These are phyloP conservation scores for Musa beccarii DNA, from an alignment of 176 grass and related monocot species.

Conservation along the genomic window DNA sequence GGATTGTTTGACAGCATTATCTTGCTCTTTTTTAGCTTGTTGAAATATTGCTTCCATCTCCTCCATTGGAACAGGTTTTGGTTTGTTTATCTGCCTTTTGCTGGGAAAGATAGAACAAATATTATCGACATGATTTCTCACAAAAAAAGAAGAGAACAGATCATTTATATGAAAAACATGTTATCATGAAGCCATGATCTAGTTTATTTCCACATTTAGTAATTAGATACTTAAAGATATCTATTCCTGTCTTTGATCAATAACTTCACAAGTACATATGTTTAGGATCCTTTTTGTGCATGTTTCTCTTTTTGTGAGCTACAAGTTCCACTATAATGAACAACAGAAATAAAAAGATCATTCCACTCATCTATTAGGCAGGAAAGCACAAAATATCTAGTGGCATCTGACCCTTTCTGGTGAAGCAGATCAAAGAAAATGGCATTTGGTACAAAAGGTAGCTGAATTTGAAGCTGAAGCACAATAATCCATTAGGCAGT, in stretches of 20 bases:
- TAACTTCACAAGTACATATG: no score
- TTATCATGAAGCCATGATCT: no score
- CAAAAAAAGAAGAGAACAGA: not conserved
- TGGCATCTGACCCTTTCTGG: not conserved
- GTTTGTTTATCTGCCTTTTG: conserved; percentile 80
- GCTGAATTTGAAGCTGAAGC: not conserved
- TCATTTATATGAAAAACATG: not conserved
- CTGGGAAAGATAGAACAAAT: conserved; percentile 32
- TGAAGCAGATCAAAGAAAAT: not conserved
- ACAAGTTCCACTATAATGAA: not conserved
- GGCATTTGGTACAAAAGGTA: not conserved
- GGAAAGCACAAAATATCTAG: not conserved
- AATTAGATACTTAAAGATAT: no score
- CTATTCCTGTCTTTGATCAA: no score
- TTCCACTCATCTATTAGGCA: not conserved
- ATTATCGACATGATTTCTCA: not conserved
- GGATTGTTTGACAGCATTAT: conserved; percentile 51
- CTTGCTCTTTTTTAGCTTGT: conserved; percentile 74
- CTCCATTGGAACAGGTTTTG: conserved; percentile 55
- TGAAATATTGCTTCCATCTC: conserved; percentile 61
- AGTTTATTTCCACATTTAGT: no score
- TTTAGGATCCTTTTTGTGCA: not conserved
- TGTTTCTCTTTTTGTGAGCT: not conserved
- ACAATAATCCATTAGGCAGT: not conserved
- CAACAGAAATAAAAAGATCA: not conserved